Conservation (phyloP, 106 monocot genomes). For the Dendrobium nobile region DNA sequence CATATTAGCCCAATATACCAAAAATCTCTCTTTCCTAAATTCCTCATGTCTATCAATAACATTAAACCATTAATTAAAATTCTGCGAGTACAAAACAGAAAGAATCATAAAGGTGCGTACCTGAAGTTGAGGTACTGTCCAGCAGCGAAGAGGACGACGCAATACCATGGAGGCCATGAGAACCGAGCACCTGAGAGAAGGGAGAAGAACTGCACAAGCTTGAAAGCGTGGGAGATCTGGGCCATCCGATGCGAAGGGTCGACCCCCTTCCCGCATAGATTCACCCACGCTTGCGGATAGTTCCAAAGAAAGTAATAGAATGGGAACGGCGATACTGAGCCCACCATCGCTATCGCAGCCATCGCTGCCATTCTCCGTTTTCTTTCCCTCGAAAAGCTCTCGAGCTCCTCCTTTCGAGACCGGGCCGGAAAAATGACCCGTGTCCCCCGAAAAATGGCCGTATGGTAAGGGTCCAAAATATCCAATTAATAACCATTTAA, state of each 20-base stretch:
- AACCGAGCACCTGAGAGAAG: slow-evolving; percentile 61
- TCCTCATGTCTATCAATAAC: too few relatives aligned
- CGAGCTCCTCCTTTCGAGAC: too few relatives aligned
- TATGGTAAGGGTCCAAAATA: too few relatives aligned
- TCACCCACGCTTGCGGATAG: slow-evolving; percentile 70
- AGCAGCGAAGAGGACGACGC: slow-evolving; percentile 38
- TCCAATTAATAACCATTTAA: too few relatives aligned
- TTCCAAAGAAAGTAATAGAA: slow-evolving; percentile 86
- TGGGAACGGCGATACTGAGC: slow-evolving; percentile 58
- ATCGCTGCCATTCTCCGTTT: neutral
- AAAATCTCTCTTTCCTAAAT: neutral
- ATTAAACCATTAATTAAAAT: neutral
- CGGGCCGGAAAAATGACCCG: too few relatives aligned
- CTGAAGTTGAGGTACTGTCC: slow-evolving; percentile 95
- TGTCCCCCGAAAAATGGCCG: too few relatives aligned
- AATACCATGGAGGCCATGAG: slow-evolving; percentile 50
- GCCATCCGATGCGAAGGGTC: slow-evolving; percentile 89
- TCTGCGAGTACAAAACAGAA: neutral
- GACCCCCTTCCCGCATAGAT: slow-evolving; percentile 62
- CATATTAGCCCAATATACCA: neutral
- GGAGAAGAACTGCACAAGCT: slow-evolving; percentile 55
- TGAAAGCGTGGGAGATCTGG: slow-evolving; percentile 68
- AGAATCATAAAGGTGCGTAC: slow-evolving; percentile 22
- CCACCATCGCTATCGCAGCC: slow-evolving; percentile 12
- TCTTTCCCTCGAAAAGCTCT: neutral